Evolutionary conservation across 1,139 yeast species (phyloP), one percentile per base, ranked within the genome.

Genomic region (Kurtzmaniella quercitrusa): DNA sequence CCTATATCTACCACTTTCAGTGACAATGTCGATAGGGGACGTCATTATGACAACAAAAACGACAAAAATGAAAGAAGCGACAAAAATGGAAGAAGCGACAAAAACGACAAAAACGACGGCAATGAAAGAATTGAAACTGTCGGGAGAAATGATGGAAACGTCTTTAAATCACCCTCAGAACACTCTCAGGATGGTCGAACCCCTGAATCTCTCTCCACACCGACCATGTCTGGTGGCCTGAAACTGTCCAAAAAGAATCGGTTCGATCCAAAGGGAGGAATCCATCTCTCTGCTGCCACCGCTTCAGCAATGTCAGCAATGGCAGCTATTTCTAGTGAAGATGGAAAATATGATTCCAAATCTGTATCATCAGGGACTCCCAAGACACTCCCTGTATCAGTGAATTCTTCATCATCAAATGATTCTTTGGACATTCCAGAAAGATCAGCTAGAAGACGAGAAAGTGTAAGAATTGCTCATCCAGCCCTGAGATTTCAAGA

Each of bases 361-460:
- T 12, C 18, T 9, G 18, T 15, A 5, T 14, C 36, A 17, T n/a
- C 36, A 4, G 31, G 31, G 14, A 8, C 37, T 3, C 16, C 18
- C n/a, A 36, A 36, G 12, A 9, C 27, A 19, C 18, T 14, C 19
- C 11, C 27, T 21, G 8, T 14, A 8, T 17, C 16, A 18, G 14
- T 17, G 21, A 18, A 19, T n/a, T n/a, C 19, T 19, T 19, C 43
- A 4, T 17, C 29, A n/a, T 37, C 43, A 4, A 18, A 36, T 16
- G 40, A 36, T 5, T 15, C n/a, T 16, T 25, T 25, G 6, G 46
- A 43, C 16, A 41, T 43, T n/a, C 46, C 46, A 12, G 46, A 43
- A 39, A 29, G 46, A 31, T 43, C 46, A 12, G 23, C 57, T 12
- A 40, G 59, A 34, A 42, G 60, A 41, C 16, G 41, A 18, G 41